Evolutionary conservation across 305 asterid species (phyloP), one percentile per base, ranked within the genome.

Genomic region (Fraxinus velutina): DNA sequence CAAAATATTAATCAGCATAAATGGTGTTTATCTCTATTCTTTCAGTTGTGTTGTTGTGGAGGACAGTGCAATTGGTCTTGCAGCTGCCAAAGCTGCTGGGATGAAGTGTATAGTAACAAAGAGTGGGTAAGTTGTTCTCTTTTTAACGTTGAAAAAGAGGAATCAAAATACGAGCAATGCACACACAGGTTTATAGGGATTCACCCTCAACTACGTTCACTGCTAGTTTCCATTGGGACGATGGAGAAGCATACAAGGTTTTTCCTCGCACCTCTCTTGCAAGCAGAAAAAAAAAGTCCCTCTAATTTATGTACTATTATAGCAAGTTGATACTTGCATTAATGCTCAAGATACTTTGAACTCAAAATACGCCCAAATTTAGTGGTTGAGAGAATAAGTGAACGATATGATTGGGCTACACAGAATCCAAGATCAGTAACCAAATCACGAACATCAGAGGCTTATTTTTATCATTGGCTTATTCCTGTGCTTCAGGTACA

Each of bases 61-160:
- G 90, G 98, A 95, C 89, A 95, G 98, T 76, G 98, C 92, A 47
- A 95, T 95, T 37, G 98, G 98, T 39, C 93, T 95, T 80, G 94
- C 98, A 47, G 98, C 98, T 44, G 98, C 98, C 74, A 93, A 95
- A 88, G 93, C 97, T 81, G 97, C 98, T 27, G 98, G 98, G 82
- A 95, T 95, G 98, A 95, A 70, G 86, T 95, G 98, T 82, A 91
- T 95, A n/a, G 92, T 95, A 22, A 93, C 98, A 0, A 95, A 95
- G 91, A 95, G 98, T 29, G 98, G 98, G 98, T 92, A 87, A 87
- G 90, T 84, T 80, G 19, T 24, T 33, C 42, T 39, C 34, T 79
- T 76, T 32, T 5, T 73, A 27, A 36, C 32, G 15, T 83, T 29
- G 50, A 32, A 55, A 55, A n/a, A 17, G 66, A 17, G 27, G 66